phyloP scores from a whole-genome alignment of 495 filamentous ascomycete species.

The Usnea hakonensis region DNA sequence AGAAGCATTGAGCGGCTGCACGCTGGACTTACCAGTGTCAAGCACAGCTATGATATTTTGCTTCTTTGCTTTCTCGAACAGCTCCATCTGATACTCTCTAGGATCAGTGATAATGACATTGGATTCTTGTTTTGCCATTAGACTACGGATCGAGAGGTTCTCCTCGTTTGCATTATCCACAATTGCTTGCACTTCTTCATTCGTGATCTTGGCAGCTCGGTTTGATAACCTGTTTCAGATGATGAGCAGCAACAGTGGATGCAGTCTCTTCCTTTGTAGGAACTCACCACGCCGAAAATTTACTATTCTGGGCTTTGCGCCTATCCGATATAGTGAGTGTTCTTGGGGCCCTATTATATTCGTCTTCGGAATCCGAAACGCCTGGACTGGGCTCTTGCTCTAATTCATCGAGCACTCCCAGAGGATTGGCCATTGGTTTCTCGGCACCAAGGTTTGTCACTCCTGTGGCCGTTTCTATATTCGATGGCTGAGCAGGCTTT shows the following conservation, averaged over 20 bases:
- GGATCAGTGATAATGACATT: conserved; percentile 59
- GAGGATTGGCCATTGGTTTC: background rate
- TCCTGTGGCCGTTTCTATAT: background rate
- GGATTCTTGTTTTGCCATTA: conserved; percentile 40
- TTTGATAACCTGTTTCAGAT: conserved; percentile 36
- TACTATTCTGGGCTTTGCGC: conserved; percentile 42
- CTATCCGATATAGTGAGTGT: conserved; percentile 39
- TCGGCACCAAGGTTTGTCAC: background rate
- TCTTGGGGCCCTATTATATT: conserved; percentile 23
- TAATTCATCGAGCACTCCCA: background rate
- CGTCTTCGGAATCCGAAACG: conserved; percentile 30
- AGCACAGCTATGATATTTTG: conserved; percentile 91
- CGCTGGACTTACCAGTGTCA: conserved; percentile 61
- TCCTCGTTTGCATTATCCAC: conserved; percentile 28
- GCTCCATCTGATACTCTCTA: conserved; percentile 84
- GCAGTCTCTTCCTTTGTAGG: background rate
- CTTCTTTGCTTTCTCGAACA: conserved; percentile 81
- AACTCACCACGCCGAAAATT: conserved; percentile 47
- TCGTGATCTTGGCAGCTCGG: conserved; percentile 31
- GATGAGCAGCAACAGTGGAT: conserved; percentile 8
- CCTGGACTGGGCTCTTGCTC: conserved; percentile 26
- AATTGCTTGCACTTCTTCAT: conserved; percentile 28
- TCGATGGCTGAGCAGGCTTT: background rate
- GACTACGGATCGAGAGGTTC: conserved; percentile 34
- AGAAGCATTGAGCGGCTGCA: background rate